Percentiles rank a stretch among this genome's conserved stretches.
Conservation (phyloP, 2,329 filamentous ascomycete genomes). For the Trichophyton verrucosum region DNA sequence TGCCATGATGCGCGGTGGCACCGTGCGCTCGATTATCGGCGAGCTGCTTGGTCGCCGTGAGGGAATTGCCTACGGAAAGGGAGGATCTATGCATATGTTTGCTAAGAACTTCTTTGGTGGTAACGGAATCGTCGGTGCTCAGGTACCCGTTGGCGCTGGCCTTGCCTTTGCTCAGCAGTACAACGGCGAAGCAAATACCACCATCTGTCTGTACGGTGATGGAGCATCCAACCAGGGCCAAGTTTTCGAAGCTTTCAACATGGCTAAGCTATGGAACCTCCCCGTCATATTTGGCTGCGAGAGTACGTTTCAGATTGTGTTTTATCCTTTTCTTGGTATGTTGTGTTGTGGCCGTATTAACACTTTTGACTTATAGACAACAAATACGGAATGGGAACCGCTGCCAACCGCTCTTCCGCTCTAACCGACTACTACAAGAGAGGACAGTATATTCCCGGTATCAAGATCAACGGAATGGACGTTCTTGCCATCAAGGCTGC, state of each 20-base stretch:
- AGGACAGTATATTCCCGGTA: slow-evolving; percentile 96
- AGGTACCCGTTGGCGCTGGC: slow-evolving; percentile 93
- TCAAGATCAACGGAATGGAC: slow-evolving; percentile 99
- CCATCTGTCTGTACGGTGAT: slow-evolving; percentile 88
- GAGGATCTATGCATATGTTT: slow-evolving; percentile 99
- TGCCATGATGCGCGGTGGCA: slow-evolving; percentile 87
- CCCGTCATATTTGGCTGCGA: slow-evolving; percentile 95
- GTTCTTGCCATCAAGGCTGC: slow-evolving; percentile 95
- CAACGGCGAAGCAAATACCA: slow-evolving; percentile 70
- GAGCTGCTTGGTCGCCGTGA: slow-evolving; percentile 89
- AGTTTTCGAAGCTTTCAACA: slow-evolving; percentile 99
- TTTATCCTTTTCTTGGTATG: neutral
- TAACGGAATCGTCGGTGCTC: slow-evolving; percentile 97
- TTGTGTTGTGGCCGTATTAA: neutral
- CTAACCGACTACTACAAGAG: slow-evolving; percentile 99
- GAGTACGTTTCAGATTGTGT: slow-evolving; percentile 51
- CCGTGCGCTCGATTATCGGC: slow-evolving; percentile 84
- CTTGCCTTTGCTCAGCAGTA: slow-evolving; percentile 97
- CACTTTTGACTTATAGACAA: slow-evolving; percentile 55
- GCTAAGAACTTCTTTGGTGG: slow-evolving; percentile 94
- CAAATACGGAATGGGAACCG: slow-evolving; percentile 99
- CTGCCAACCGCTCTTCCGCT: slow-evolving; percentile 83
- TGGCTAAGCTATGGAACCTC: slow-evolving; percentile 98
- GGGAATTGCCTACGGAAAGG: slow-evolving; percentile 97
- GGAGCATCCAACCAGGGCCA: slow-evolving; percentile 98